Base-by-base conservation (phyloP, 164 flowering plant genomes). In the Dillenia suffruticosa region DNA sequence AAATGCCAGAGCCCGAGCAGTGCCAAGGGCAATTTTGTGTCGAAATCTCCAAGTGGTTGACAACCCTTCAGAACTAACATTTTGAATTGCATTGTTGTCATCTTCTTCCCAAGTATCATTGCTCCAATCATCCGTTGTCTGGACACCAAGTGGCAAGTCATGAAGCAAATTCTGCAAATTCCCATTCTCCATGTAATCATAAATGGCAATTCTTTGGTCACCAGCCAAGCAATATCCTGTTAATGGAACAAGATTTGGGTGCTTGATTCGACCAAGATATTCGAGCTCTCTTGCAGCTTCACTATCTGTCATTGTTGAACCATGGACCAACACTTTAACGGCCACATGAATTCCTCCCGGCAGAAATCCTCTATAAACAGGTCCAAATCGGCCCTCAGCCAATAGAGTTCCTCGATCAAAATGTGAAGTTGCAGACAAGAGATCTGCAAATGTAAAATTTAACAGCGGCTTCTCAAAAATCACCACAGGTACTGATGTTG, bases 261-360 rank as follows among this genome's bases (percentile, higher is more conserved):
- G 98, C 61, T 83, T 88, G 58, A 92, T 82, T 17, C 88, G 75
- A 49, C 92, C 94, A 46, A 92, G 85, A 62, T 72, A 67, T 70
- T 87, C 95, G 10, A 92, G 82, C 72, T 79, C 94, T 56, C 71
- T 78, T 16, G 91, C 98, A 56, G 89, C 95, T 74, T 89, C 95
- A 58, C 82, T 77, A 57, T 89, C 95, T 9, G 82, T 81, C 74
- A 90, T 71, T 26, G 89, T 83, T 1, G 91, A 87, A 1, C 88
- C 96, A 63, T 84, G 77, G 46, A 86, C 93, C 71, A 88, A 69
- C 51, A 92, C 98, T 70, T 92, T 92, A 0, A 90, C 83, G 12
- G 97, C 98, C 15, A 92, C 92, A 72, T 90, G 98, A 63, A 88
- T 72, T 51, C 88, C 98, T 12, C 96, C 98, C 1, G 94, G 88